A percentile compares a stretch with the other conserved stretches of the same genome.
Conservation (phyloP, 2,329 filamentous ascomycete genomes). For the Epichloe sp. region DNA sequence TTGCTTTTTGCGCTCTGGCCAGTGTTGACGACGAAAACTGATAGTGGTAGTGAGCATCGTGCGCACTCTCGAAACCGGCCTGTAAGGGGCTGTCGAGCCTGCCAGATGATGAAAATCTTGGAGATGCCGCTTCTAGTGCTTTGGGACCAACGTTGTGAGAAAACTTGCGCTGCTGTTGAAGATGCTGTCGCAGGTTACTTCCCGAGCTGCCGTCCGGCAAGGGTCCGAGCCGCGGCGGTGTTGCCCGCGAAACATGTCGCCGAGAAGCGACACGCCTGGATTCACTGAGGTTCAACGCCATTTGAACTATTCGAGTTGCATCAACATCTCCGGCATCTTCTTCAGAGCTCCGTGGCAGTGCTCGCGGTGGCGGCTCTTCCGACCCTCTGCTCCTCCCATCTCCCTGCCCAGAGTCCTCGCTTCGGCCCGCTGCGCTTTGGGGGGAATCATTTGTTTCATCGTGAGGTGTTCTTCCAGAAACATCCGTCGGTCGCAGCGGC, state of each 20-base stretch:
- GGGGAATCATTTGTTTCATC: background rate
- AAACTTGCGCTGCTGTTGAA: constrained; percentile 56
- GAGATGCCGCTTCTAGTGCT: constrained; percentile 28
- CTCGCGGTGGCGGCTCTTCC: background rate
- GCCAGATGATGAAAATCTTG: constrained; percentile 27
- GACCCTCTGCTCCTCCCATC: background rate
- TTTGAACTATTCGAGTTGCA: constrained; percentile 79
- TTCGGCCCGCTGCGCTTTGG: background rate
- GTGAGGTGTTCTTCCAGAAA: background rate
- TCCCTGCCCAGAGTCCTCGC: background rate
- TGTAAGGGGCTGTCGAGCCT: constrained; percentile 33
- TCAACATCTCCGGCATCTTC: constrained; percentile 48
- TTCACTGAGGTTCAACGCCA: constrained; percentile 82
- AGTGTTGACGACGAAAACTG: constrained; percentile 70
- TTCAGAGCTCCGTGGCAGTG: background rate
- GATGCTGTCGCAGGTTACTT: constrained; percentile 51
- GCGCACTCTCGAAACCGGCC: constrained; percentile 28
- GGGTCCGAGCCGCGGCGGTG: constrained; percentile 37
- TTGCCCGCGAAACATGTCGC: constrained; percentile 39
- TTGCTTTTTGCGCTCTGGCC: constrained; percentile 71
- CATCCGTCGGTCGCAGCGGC: background rate
- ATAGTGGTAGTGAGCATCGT: constrained; percentile 40
- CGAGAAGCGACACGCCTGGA: constrained; percentile 53
- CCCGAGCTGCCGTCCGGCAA: constrained; percentile 39
- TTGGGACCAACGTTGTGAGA: constrained; percentile 50